These are phyloP conservation scores for Tylopilus balloui DNA, from an alignment of 768 basidiomycete genomes.

Conservation along the genomic window DNA sequence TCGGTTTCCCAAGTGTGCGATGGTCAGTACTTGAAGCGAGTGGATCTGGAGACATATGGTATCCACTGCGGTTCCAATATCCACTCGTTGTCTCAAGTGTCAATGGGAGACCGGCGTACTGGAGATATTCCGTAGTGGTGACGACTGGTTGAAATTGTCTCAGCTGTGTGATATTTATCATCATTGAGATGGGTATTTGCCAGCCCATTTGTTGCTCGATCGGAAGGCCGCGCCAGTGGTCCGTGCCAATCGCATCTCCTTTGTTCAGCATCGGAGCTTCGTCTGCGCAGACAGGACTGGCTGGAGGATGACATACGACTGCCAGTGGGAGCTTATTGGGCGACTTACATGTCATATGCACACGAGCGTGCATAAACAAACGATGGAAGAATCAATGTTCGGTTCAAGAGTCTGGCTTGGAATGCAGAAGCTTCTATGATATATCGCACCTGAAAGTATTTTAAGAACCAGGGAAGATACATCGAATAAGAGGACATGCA, in stretches of 20 bases:
- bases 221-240: constrained; percentile 37
- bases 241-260: constrained; percentile 37
- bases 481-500: constrained; percentile 16
- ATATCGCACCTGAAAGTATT: constrained; percentile 35
- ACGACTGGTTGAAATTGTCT: constrained; percentile 34
- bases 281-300: constrained; percentile 34
- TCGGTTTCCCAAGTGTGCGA: constrained; percentile 13
- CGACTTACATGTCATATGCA: constrained; percentile 35
- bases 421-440: constrained; percentile 40
- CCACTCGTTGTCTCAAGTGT: constrained; percentile 35
- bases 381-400: constrained; percentile 39
- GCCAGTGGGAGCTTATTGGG: neutral
- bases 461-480: neutral
- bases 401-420: constrained; percentile 37
- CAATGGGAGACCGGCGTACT: constrained; percentile 32
- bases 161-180: constrained; percentile 40
- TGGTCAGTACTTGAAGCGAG: constrained; percentile 14
- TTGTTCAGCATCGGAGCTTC: constrained; percentile 40
- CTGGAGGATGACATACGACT: neutral
- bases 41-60: constrained; percentile 21
- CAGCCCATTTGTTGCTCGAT: constrained; percentile 31
- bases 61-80: constrained; percentile 32
- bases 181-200: constrained; percentile 31
- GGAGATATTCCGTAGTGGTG: constrained; percentile 37
- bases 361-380: constrained; percentile 43